phyloP scores from a whole-genome alignment of 1,139 yeast genomes.

The Suhomyces guaymorum region DNA sequence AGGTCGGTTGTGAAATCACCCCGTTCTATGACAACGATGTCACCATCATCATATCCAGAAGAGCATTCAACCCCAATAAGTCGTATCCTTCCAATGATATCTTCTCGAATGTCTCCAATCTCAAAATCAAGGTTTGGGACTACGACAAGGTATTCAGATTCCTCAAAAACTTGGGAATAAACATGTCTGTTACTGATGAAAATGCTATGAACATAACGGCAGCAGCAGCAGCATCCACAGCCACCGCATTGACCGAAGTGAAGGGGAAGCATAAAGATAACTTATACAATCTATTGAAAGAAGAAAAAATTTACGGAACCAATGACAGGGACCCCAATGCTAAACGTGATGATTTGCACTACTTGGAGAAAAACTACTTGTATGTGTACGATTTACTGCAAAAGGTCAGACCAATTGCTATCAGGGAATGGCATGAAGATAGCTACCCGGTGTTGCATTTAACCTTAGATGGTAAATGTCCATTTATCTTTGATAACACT shows the following conservation, averaged over 20 bases:
- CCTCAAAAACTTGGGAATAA: slow-evolving; percentile 65
- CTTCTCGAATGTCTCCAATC: slow-evolving; percentile 59
- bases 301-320: slow-evolving; percentile 84
- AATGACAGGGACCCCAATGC: slow-evolving; percentile 88
- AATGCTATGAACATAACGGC: slow-evolving; percentile 8
- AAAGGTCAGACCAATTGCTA: slow-evolving; percentile 75
- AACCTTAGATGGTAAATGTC: slow-evolving; percentile 69
- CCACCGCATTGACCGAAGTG: slow-evolving; percentile 10
- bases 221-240: slow-evolving; percentile 13
- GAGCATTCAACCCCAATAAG: slow-evolving; percentile 23
- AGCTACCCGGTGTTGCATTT: slow-evolving; percentile 46
- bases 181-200: slow-evolving; percentile 17
- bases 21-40: slow-evolving; percentile 78
- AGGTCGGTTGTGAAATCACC: slow-evolving; percentile 65
- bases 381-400: slow-evolving; percentile 82
- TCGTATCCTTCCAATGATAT: slow-evolving; percentile 57
- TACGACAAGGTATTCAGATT: slow-evolving; percentile 83
- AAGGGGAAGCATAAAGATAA: slow-evolving; percentile 24
- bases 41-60: slow-evolving; percentile 78
- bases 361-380: slow-evolving; percentile 66
- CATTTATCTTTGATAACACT: slow-evolving; percentile 56
- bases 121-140: slow-evolving; percentile 81
- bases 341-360: slow-evolving; percentile 78
- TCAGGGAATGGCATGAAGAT: slow-evolving; percentile 71
- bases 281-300: slow-evolving; percentile 69